phyloP scores from a whole-genome alignment of 75 land plant genomes.

The Selaginella tamariscina region DNA sequence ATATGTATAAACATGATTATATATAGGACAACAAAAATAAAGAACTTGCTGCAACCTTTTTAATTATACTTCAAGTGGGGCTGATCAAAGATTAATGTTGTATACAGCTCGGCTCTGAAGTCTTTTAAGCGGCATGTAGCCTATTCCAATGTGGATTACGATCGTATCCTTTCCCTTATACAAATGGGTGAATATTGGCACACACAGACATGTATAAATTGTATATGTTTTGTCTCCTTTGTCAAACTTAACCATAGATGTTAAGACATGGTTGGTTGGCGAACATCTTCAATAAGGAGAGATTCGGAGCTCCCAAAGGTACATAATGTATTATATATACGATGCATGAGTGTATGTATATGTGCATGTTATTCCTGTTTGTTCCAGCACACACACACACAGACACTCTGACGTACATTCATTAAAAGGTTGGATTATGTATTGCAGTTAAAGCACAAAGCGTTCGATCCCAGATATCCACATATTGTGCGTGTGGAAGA shows the following conservation, averaged over 20 bases:
- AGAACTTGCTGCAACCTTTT: not conserved
- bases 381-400: too few relatives aligned
- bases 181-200: not conserved
- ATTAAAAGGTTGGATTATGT: not conserved
- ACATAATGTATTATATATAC: not conserved
- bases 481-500: conserved; percentile 53
- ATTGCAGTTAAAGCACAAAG: conserved; percentile 16
- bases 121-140: conserved; percentile 57
- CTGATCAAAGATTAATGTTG: too few relatives aligned
- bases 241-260: conserved; percentile 15
- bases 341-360: not conserved
- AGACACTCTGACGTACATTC: too few relatives aligned
- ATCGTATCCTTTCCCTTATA: conserved; percentile 62
- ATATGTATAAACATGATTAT: too few relatives aligned
- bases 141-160: conserved; percentile 70
- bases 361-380: too few relatives aligned
- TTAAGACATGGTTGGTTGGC: not conserved
- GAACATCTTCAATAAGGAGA: not conserved
- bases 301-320: not conserved
- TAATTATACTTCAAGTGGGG: too few relatives aligned
- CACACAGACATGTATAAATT: not conserved
- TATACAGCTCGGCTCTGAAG: conserved; percentile 70
- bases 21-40: conserved; percentile 1
- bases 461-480: conserved; percentile 52
- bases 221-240: not conserved